Evolutionary conservation across 805 yeast genomes (phyloP), one percentile per base, ranked within the genome.

Genomic region (Diddensiella santjacobensis): DNA sequence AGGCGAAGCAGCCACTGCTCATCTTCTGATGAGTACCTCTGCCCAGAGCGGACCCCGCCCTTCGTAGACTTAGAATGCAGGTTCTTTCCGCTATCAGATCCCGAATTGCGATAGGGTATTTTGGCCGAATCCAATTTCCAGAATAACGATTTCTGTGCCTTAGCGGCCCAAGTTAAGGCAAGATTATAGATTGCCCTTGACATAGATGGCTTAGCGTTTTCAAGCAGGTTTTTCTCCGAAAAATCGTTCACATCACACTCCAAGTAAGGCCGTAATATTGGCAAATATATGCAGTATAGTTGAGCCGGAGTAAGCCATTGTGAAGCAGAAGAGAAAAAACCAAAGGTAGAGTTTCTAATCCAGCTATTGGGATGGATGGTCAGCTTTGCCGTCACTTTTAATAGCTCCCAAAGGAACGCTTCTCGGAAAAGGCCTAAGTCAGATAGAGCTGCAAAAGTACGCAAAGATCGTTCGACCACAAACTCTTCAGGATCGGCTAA

Each of bases 321-420:
- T 1, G 86, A 79, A 1, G 87, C 75, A 0, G 84, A 74, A 2
- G 84, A 69, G 1, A 89, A 70, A 43, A 89, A 70, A 1, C 73
- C 67, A 38, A 88, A 58, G 0, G 84, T 78, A 1, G 84, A 75
- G 54, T 86, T 87, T 33, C 96, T 67, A 8, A 91, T 83, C 81
- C 95, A 83, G 45, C 79, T 84, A 63, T 88, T 90, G 0, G 98
- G 98, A 61, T 90, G 97, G 5, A 90, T 64, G 0, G 85, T 60
- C 22, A 91, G 72, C 47, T 80, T 78, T 2, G 81, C 68, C 0
- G 79, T 69, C 2, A 72, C 67, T 2, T 68, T 66, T 15, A 81
- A 66, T 2, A 83, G 64, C 51, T 80, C 85, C 77, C 83, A 79
- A 29, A 77, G 64, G 43, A 71, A 71, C 3, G 70, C 69, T 44